Conservation (phyloP, 176 grass and related monocot species). For the Echinochloa phyllopogon region DNA sequence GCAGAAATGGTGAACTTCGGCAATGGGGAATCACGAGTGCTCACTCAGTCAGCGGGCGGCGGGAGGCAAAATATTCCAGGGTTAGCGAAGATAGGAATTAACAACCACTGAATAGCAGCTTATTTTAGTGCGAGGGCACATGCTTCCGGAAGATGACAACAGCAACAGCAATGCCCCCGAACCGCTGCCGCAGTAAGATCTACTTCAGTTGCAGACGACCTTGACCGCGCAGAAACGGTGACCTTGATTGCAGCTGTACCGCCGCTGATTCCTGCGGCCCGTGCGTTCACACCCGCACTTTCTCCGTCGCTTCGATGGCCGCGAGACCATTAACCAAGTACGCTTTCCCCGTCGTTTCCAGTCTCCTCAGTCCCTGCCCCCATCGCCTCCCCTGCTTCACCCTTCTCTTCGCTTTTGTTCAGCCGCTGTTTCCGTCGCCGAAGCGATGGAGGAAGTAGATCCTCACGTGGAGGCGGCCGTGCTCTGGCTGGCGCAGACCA, state of each 20-base stretch:
- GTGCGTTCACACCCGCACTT: neutral
- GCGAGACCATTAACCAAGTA: too few species aligned
- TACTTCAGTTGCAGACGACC: too few species aligned
- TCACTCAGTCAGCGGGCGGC: neutral
- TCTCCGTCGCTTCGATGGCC: too few species aligned
- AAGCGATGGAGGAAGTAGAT: neutral
- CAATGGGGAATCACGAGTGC: neutral
- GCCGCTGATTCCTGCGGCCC: neutral
- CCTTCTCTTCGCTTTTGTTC: neutral
- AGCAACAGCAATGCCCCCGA: too few species aligned
- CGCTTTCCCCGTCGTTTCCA: neutral
- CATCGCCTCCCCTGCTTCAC: neutral
- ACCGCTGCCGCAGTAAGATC: too few species aligned
- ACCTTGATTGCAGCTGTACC: too few species aligned
- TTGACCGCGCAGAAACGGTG: too few species aligned
- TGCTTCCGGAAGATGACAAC: neutral
- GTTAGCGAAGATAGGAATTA: neutral
- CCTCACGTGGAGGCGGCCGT: neutral
- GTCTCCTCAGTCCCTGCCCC: neutral
- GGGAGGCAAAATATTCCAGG: neutral
- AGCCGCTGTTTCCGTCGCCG: neutral
- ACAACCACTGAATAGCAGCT: neutral
- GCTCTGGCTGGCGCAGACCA: conserved; percentile 13
- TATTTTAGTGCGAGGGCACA: neutral
- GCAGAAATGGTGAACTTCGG: neutral